Conservation (phyloP, 2,329 filamentous ascomycete species). For the Colletotrichum sp. region DNA sequence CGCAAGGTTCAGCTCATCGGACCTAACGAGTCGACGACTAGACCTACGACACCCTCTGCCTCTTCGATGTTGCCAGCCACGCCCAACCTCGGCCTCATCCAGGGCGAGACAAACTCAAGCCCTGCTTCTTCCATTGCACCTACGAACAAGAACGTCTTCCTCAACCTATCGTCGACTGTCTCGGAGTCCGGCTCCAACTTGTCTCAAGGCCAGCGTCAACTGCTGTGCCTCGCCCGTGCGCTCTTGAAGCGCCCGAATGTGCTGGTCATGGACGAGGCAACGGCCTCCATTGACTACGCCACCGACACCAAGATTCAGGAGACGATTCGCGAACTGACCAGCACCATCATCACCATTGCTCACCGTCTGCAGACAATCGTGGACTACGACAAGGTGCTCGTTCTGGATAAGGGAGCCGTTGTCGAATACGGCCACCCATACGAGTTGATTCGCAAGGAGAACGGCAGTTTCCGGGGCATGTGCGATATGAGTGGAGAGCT, state of each 20-base stretch:
- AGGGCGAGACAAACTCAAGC: constrained; percentile 12
- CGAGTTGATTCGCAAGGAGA: constrained; percentile 75
- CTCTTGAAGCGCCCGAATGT: constrained; percentile 91
- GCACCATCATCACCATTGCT: constrained; percentile 96
- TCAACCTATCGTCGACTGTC: constrained; percentile 82
- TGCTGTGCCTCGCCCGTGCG: constrained; percentile 90
- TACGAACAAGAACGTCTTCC: constrained; percentile 94
- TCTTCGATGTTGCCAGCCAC: constrained; percentile 16
- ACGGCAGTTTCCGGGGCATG: constrained; percentile 68
- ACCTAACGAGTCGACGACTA: constrained; percentile 50
- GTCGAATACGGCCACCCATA: constrained; percentile 92
- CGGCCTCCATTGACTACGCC: constrained; percentile 94
- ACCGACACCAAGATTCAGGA: constrained; percentile 97
- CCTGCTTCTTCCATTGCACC: constrained; percentile 34
- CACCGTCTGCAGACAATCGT: constrained; percentile 96
- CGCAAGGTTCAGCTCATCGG: constrained; percentile 88
- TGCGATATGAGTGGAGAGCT: constrained; percentile 69
- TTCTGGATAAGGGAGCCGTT: constrained; percentile 87
- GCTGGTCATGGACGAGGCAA: constrained; percentile 99
- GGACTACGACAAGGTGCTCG: constrained; percentile 96
- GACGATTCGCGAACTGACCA: constrained; percentile 90
- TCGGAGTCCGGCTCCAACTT: constrained; percentile 93
- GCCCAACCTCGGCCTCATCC: constrained; percentile 8
- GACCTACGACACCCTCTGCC: constrained; percentile 27
- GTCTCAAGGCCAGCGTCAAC: constrained; percentile 93